Evolutionary conservation across 176 grass and related monocot species (phyloP).

Genomic region (Aegilops longissima): DNA sequence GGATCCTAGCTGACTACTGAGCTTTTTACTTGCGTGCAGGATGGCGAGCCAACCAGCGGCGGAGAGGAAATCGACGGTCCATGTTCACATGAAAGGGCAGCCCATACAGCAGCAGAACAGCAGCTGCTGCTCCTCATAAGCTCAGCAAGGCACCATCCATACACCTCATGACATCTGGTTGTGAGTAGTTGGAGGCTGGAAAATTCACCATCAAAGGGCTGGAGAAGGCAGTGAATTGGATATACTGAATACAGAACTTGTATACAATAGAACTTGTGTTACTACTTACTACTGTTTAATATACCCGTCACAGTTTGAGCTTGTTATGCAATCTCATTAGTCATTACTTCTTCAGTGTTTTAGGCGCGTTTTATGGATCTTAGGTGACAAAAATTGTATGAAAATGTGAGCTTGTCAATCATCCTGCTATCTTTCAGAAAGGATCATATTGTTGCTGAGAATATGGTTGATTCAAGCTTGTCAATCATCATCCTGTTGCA

Average conservation of each 20-base stretch:
- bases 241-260: neutral
- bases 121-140: conserved; percentile 72
- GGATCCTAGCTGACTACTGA: too few species aligned
- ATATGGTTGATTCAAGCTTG: conserved; percentile 11
- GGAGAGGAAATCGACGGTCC: conserved; percentile 60
- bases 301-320: neutral
- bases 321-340: neutral
- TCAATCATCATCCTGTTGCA: too few species aligned
- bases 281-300: neutral
- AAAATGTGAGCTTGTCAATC: neutral
- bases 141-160: neutral
- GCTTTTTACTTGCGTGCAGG: conserved; percentile 40
- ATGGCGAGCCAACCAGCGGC: conserved; percentile 57
- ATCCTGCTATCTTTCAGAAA: too few species aligned
- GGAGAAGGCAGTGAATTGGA: neutral
- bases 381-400: neutral
- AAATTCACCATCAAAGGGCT: neutral
- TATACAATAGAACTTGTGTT: neutral
- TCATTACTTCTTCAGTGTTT: neutral
- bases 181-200: too few species aligned
- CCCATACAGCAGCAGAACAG: conserved; percentile 71
- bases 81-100: conserved; percentile 75
- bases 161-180: neutral
- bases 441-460: neutral
- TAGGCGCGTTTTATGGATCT: neutral